phyloP scores from a whole-genome alignment of 192 early-diverging fungal species.

The Powellomyces hirtus region DNA sequence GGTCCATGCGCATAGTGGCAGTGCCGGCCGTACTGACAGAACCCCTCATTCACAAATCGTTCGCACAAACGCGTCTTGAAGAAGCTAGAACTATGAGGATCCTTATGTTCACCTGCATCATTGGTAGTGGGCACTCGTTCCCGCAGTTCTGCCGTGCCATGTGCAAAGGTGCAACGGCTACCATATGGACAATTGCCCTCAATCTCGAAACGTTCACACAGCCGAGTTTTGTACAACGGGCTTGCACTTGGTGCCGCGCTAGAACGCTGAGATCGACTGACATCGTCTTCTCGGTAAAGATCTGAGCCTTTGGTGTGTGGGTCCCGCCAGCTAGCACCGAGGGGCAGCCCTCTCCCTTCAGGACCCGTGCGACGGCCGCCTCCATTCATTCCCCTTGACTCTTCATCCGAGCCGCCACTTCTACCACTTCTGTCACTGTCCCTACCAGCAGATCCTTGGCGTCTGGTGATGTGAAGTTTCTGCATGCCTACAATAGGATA shows the following conservation, averaged over 20 bases:
- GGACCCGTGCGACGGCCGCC: no score
- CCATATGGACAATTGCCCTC: constrained; percentile 76
- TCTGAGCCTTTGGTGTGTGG: no score
- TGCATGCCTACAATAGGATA: background rate
- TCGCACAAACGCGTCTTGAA: constrained; percentile 86
- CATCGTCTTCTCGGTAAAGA: no score
- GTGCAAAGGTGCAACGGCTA: constrained; percentile 71
- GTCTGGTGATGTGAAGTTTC: background rate
- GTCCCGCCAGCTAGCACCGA: no score
- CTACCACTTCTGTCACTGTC: background rate
- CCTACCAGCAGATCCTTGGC: background rate
- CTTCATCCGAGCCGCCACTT: background rate
- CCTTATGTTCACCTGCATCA: background rate
- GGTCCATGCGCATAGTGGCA: constrained; percentile 74
- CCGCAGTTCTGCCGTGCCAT: constrained; percentile 46
- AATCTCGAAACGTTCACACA: constrained; percentile 80
- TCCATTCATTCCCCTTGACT: no score
- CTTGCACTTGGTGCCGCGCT: no score
- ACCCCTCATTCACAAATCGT: constrained; percentile 69
- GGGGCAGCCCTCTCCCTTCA: no score
- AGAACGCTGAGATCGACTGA: no score
- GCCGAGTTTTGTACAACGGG: constrained; percentile 82
- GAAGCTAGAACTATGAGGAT: constrained; percentile 33
- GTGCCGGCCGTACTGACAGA: constrained; percentile 81
- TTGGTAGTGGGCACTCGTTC: background rate